Percentiles rank a stretch among this genome's conserved stretches.
Evolutionary conservation across 257 asterid genomes (phyloP).

Genomic region (Plectranthus barbatus): DNA sequence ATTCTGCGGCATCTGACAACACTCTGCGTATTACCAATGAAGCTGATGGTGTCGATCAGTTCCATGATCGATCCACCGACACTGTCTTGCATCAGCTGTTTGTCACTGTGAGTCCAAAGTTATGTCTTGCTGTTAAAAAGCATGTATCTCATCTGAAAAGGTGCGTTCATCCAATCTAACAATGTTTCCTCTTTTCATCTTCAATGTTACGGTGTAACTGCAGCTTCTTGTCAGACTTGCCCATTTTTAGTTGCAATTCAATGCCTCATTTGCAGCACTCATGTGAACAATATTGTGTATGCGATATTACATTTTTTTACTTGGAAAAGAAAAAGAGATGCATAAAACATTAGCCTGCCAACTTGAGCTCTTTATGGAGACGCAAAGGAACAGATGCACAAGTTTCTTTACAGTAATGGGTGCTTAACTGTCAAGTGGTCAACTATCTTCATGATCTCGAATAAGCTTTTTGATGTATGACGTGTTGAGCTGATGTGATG

Average conservation of each 20-base stretch:
- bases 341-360: too few relatives aligned
- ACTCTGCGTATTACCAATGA: background rate
- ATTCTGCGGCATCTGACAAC: background rate
- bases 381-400: too few relatives aligned
- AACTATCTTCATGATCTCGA: too few relatives aligned
- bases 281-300: background rate
- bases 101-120: slow-evolving; percentile 57
- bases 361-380: background rate
- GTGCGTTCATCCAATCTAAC: slow-evolving; percentile 3
- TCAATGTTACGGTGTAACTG: background rate
- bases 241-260: background rate
- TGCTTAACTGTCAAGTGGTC: too few relatives aligned
- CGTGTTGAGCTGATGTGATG: too few relatives aligned
- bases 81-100: slow-evolving; percentile 39
- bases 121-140: slow-evolving; percentile 56
- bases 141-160: slow-evolving; percentile 45
- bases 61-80: background rate
- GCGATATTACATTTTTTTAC: too few relatives aligned
- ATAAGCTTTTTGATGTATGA: too few relatives aligned
- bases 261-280: background rate
- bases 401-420: too few relatives aligned
- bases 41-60: background rate
- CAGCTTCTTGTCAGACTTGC: background rate
- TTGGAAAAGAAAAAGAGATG: too few relatives aligned
- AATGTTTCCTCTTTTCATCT: background rate